Base-by-base conservation (phyloP, 2,329 filamentous ascomycete species). In the Fusarium aywerte region DNA sequence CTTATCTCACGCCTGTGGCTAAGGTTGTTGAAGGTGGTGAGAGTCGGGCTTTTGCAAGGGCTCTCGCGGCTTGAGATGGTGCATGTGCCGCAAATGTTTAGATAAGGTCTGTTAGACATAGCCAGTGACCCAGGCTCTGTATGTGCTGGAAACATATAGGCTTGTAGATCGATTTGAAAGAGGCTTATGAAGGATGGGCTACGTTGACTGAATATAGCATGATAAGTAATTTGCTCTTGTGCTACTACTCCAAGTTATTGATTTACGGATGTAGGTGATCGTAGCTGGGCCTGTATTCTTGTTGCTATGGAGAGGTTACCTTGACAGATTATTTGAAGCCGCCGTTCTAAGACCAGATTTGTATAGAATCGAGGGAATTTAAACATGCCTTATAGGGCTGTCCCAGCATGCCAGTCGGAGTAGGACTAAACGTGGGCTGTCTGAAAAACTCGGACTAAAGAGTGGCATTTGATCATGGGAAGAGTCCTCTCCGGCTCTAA, bases 21-120 rank as follows among this genome's bases (percentile, higher is more conserved):
- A 87, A 87, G 73, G 86, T 89, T 16, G 77, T 78, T 0, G 81
- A 89, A 59, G 87, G 87, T 0, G 80, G 79, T 54, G 87, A 89
- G 76, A 85, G 83, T 57, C 73, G 75, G 40, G 80, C 82, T 0
- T 90, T 89, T 70, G 63, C 83, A 69, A 80, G 70, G 59, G 84
- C 82, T 10, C 76, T 88, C 50, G 72, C 71, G 43, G 77, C 50
- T 48, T 67, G 40, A 58, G 42, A 29, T 57, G 20, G 12, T 45
- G 6, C 5, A 5, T 48, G 16, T 7, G 16, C 7, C 20, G 20
- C 8, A 25, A 44, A 29, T 18, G 16, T 35, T 32, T 33, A 16
- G 21, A 16, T 29, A 23, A 44, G 51, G 36, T 35, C 42, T n/a
- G 36, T 42, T 39, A 27, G 45, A 49, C 36, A 36, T 35, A 11